Evolutionary conservation across 2,329 filamentous ascomycete genomes (phyloP), one percentile per base, ranked within the genome.

Genomic region (Raffaelea albimanens): DNA sequence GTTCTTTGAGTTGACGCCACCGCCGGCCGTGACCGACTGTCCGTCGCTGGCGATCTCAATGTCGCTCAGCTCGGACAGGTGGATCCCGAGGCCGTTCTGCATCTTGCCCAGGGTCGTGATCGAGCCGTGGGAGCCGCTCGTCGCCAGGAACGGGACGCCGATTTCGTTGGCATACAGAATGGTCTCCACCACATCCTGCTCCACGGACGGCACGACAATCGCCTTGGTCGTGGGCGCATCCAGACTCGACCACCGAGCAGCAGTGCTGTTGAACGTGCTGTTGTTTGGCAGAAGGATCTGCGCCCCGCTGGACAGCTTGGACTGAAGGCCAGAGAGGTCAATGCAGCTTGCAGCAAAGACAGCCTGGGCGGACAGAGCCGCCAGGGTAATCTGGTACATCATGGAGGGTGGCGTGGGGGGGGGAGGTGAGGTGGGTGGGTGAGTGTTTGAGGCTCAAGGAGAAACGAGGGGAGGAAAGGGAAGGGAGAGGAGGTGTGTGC

Each of bases 1-100:
- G 54, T 79, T 72, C 47, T 61, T 63, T 75, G 76, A 79, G 2
- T 67, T 56, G 40, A 70, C 68, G 8, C 77, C 76, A 22, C 76
- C 75, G 48, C 72, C 68, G 19, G 68, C 71, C 0, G 60, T 65
- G 45, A 79, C 66, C 1, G 67, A 72, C 51, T 68, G 63, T 10
- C 61, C 63, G 2, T 62, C 59, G 0, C 59, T 21, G 46, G 80
- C 67, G 18, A 81, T 71, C 0, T 57, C 61, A 4, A 80, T 72
- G 2, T 61, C 56, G 3, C 69, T 63, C 68, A 82, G 72, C 23
- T 67, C 62, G 2, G 64, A 63, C 7, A 82, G 65, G 55, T 80
- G 74, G 45, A 82, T 69, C 10, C 81, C 68, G 21, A 82, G 64
- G 5, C 76, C 77, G 8, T 71, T 69, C 38, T 68, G 23, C 31